These are phyloP conservation scores for Ophiostoma himal-ulmi DNA, from an alignment of 2,329 filamentous ascomycete genomes.

Conservation along the genomic window DNA sequence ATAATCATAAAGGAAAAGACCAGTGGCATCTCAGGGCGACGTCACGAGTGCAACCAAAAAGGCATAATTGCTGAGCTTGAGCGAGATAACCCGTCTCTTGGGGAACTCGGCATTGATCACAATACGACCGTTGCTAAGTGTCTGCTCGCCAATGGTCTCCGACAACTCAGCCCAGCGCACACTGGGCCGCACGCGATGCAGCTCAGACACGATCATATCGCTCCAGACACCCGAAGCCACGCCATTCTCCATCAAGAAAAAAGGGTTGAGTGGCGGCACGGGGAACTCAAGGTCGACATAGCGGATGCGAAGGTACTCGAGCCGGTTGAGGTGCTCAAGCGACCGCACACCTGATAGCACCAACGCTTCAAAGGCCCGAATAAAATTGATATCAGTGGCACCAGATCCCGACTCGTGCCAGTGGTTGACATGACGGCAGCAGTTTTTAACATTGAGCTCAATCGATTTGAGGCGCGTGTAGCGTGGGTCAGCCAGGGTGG, in stretches of 20 bases:
- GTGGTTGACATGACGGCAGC: conserved; percentile 52
- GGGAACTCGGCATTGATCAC: conserved; percentile 52
- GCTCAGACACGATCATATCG: conserved; percentile 56
- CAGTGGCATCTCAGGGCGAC: conserved; percentile 21
- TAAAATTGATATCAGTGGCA: conserved; percentile 67
- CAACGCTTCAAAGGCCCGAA: conserved; percentile 63
- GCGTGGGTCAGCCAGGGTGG: conserved; percentile 44
- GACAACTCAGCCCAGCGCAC: conserved; percentile 56
- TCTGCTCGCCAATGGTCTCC: conserved; percentile 57
- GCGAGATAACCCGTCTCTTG: conserved; percentile 47
- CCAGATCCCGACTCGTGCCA: conserved; percentile 62
- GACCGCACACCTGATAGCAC: conserved; percentile 59
- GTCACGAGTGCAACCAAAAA: conserved; percentile 37
- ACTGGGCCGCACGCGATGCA: conserved; percentile 53
- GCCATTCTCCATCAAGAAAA: conserved; percentile 57
- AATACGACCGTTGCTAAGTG: conserved; percentile 53
- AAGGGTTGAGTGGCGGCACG: conserved; percentile 65
- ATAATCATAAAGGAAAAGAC: conserved; percentile 27
- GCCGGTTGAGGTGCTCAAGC: conserved; percentile 51
- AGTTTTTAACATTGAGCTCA: conserved; percentile 68
- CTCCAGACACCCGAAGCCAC: conserved; percentile 68
- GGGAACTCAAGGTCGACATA: conserved; percentile 71
- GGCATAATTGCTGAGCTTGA: conserved; percentile 54
- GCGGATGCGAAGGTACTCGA: conserved; percentile 63
- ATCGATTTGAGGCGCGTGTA: conserved; percentile 56